Base-by-base conservation (phyloP, 1,284 basidiomycete genomes). In the Takashimella tepidaria region DNA sequence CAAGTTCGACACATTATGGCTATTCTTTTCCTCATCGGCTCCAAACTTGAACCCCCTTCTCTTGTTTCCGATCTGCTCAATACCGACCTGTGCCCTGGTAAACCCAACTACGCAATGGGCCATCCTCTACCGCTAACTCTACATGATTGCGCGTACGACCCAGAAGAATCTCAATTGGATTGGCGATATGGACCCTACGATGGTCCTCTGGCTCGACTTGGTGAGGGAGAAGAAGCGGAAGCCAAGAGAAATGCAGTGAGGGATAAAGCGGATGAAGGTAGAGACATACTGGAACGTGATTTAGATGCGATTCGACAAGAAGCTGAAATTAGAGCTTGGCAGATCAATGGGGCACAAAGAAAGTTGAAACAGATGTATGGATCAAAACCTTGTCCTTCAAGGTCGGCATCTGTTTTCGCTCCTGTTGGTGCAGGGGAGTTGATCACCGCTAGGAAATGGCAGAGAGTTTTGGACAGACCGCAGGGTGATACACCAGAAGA, bases 1-100 rank as follows among this genome's bases (percentile, higher is more conserved):
- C 95, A 98, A 79, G 96, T 98, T 11, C 83, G 95, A 42, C 91
- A 97, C 71, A 97, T 98, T 73, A 88, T 98, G 82, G 89, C 90
- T 2, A 75, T 96, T 46, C 80, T 98, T 13, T 89, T 98, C 74
- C 83, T 97, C 50, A 83, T 98, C 49, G 95, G 95, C 4, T 76
- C 87, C 0, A 82, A 86, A 0, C 79, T 93, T 41, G 96, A 99
- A 70, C 66, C 77, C 1, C 87, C 90, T 0, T 78, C 78, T 3
- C 77, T 96, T 51, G 78, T 98, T 19, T 79, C 83, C 16, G 80
- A 85, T 11, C 78, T 98, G 20, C 79, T 97, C 67, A 89, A 97
- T 53, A 57, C 61, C 1, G 53, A 62, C n/a, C 63, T 55, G 22
- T 69, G 57, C 79, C 90, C 50, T 75, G 82, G 82, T 41, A 95